phyloP scores from a whole-genome alignment of 2,329 filamentous ascomycete species.

The Xylariales sp. region DNA sequence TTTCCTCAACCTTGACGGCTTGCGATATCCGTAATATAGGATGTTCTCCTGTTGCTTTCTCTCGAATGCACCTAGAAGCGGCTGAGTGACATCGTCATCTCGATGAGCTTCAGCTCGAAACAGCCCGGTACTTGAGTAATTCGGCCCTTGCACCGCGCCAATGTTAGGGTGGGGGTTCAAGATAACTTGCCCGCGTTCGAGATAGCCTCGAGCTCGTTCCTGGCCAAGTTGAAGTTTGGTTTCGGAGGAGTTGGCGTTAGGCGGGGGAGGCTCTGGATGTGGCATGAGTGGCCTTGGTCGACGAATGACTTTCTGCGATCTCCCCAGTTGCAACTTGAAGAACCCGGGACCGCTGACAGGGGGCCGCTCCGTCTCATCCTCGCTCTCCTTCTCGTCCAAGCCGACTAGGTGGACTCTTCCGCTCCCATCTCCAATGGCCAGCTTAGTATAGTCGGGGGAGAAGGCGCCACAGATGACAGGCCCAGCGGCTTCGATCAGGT shows the following conservation, averaged over 20 bases:
- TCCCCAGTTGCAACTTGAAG: constrained; percentile 30
- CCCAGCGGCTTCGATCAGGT: constrained; percentile 49
- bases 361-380: constrained; percentile 19
- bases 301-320: constrained; percentile 30
- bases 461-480: constrained; percentile 56
- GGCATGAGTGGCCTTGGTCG: constrained; percentile 44
- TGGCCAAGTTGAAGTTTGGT: constrained; percentile 20
- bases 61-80: constrained; percentile 41
- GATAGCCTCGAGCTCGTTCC: constrained; percentile 23
- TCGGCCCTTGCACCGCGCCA: constrained; percentile 52
- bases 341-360: constrained; percentile 19
- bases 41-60: constrained; percentile 38
- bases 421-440: constrained; percentile 57
- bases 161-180: constrained; percentile 41
- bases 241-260: constrained; percentile 18
- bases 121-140: constrained; percentile 41
- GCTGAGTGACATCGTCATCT: constrained; percentile 34
- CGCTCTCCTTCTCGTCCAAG: constrained; percentile 39
- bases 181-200: constrained; percentile 37
- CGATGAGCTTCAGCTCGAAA: constrained; percentile 46
- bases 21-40: constrained; percentile 7
- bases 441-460: constrained; percentile 48
- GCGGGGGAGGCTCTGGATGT: constrained; percentile 45
- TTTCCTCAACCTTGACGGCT: constrained; percentile 11
- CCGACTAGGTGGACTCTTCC: constrained; percentile 55